Conservation (phyloP, 1,139 yeast genomes). For the Entelexis sorbosivorans region DNA sequence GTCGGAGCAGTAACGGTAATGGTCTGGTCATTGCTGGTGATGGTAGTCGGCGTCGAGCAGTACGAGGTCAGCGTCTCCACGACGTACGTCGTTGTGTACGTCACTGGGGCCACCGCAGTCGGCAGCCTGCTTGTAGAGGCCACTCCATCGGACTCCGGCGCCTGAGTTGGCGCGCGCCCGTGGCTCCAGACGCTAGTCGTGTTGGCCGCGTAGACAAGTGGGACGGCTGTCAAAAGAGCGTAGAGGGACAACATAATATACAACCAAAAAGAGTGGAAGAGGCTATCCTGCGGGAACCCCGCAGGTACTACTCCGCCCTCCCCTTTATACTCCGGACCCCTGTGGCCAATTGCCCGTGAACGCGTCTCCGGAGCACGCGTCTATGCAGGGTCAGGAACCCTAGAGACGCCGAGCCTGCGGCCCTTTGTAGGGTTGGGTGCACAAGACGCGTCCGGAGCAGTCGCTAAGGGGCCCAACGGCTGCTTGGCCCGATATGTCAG, state of each 20-base stretch:
- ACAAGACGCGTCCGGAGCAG: background rate
- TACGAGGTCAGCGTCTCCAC: slow-evolving; percentile 35
- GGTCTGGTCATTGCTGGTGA: slow-evolving; percentile 32
- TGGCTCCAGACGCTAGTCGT: slow-evolving; percentile 8
- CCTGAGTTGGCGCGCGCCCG: slow-evolving; percentile 6
- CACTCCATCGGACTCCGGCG: background rate
- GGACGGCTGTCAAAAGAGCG: slow-evolving; percentile 11
- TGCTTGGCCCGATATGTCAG: background rate
- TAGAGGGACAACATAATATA: slow-evolving; percentile 8
- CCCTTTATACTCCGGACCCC: background rate
- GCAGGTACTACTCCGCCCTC: background rate
- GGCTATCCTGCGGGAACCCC: background rate
- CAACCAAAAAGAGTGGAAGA: background rate
- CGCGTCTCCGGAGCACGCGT: slow-evolving; percentile 2
- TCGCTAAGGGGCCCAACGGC: background rate
- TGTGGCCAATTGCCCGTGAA: background rate
- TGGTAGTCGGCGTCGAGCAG: slow-evolving; percentile 36
- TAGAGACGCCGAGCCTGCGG: background rate
- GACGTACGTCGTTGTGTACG: slow-evolving; percentile 26
- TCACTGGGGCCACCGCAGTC: background rate
- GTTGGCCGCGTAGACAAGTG: slow-evolving; percentile 11
- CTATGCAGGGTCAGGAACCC: slow-evolving; percentile 1
- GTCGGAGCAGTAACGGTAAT: slow-evolving; percentile 36
- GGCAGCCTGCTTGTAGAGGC: background rate
- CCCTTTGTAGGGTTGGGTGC: background rate